phyloP scores from a whole-genome alignment of 768 basidiomycete species.

The Scleroderma bovista region DNA sequence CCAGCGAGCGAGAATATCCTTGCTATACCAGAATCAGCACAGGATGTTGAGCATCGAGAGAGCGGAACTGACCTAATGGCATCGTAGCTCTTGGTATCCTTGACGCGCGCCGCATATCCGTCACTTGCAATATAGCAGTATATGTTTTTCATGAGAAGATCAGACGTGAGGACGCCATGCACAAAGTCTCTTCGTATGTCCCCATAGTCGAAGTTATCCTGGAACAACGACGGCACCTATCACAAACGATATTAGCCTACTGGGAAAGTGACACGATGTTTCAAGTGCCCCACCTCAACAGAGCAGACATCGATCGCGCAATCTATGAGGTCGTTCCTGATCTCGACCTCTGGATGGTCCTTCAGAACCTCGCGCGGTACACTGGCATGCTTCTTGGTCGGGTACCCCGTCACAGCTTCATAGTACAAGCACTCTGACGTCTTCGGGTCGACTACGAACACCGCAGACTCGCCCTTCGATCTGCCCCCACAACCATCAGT shows the following conservation, averaged over 20 bases:
- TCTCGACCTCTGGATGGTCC: conserved; percentile 74
- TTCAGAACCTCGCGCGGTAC: conserved; percentile 77
- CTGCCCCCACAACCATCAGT: conserved; percentile 31
- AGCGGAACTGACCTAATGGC: conserved; percentile 60
- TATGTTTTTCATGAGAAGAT: conserved; percentile 91
- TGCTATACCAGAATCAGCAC: conserved; percentile 41
- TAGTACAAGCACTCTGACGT: conserved; percentile 85
- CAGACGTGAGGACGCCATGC: conserved; percentile 89
- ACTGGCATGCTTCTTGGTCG: conserved; percentile 50
- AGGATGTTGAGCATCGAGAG: background rate
- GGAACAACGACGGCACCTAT: conserved; percentile 91
- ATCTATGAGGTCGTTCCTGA: conserved; percentile 84
- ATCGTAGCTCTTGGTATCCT: conserved; percentile 89
- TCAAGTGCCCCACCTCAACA: conserved; percentile 59
- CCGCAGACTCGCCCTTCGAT: conserved; percentile 64
- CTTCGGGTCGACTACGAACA: conserved; percentile 72
- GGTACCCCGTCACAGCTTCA: conserved; percentile 68
- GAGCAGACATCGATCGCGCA: conserved; percentile 92
- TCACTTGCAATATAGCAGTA: conserved; percentile 84
- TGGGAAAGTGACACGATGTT: background rate
- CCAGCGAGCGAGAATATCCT: conserved; percentile 90
- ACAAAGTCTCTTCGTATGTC: conserved; percentile 92
- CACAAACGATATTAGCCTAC: background rate
- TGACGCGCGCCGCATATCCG: conserved; percentile 89
- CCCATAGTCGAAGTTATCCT: conserved; percentile 97